Evolutionary conservation across 2,329 filamentous ascomycete genomes (phyloP), one percentile per base, ranked within the genome.

Genomic region (Cytospora schulzeri): DNA sequence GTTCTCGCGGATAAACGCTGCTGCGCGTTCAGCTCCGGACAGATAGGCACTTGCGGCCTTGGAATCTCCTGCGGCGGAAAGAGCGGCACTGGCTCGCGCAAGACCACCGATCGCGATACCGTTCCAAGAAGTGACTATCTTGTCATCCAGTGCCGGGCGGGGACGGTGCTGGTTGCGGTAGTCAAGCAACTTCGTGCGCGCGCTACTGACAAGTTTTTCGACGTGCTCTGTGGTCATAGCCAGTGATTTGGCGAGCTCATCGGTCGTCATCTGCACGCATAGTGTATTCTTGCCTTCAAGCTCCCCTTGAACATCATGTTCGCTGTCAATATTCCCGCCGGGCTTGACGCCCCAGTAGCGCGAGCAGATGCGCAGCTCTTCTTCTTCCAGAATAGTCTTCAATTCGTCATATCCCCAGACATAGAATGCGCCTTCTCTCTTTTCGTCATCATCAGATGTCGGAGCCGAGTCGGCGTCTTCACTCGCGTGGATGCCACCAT

Each of bases 281-380:
- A 96, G 76, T 6, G 95, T 91, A 71, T 96, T 97, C 73, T 94
- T 91, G 69, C 92, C 91, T 70, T 94, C 88, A 64, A 96, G 92
- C 71, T 96, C 92, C 71, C 96, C 93, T 71, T 96, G 91, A 0
- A 91, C 88, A 71, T 97, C 93, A 69, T 93, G 87, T 61, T 88
- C 84, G 3, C 88, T 86, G 41, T 87, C 84, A 1, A 97, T 88
- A 71, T 97, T 97, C 56, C 93, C 93, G 68, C 93, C 87, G 29
- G 90, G 82, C 28, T 85, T 84, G 17, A 96, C 88, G 61, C 90
- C 89, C 85, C 91, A 97, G 75, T 95, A 91, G 6, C 85, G 85
- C 1, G 91, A 90, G 54, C 90, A 86, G 28, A 96, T 84, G 6
- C 88, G 85, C 24, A 88, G 87, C 68, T 90, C 86, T 38, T 87